Evolutionary conservation across 495 filamentous ascomycete species (phyloP), one percentile per base, ranked within the genome.

Genomic region (Thermochaetoides thermophila): DNA sequence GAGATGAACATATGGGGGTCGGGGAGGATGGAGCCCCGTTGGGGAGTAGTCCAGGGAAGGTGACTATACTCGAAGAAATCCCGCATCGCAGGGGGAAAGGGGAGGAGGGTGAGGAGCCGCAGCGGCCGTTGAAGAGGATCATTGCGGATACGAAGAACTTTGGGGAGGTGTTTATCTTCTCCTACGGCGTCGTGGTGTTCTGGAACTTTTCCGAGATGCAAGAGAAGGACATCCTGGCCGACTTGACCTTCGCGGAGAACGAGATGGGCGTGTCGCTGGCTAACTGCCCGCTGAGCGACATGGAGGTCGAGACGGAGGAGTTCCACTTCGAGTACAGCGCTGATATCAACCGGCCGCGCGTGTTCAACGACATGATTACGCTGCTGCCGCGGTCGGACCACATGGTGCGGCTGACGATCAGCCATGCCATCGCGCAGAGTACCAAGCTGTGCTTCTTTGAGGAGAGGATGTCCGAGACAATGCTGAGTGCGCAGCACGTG

Each of bases 281-380:
- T 14, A 80, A 72, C 2, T 67, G 78, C 27, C 76, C 83, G 4
- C 65, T 83, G 13, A 66, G 74, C 38, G 80, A 86, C 55, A 73
- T 76, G 35, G 87, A 99, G 45, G 93, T 92, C 46, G 89, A 99
- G 60, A 96, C 83, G 3, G 89, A 99, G 47, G 87, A 96, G 48
- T 94, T 99, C 51, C 91, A 99, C 56, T 95, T 99, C 56, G 85
- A 96, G 49, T 99, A 99, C 56, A 86, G 79, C 38, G 70, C 74
- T 1, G 68, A 80, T 31, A 82, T 86, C 17, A 75, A 82, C 25
- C 70, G 84, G 16, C 91, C 89, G 6, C 68, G 89, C 35, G 79
- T 99, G 35, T 99, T 84, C 57, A 93, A 99, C 53, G 89, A 99
- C 52, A 96, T 99, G 91, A 96, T 99, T 51, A 99, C 89, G 1